phyloP scores from a whole-genome alignment of 768 basidiomycete genomes.

The Mycena rebaudengoi region DNA sequence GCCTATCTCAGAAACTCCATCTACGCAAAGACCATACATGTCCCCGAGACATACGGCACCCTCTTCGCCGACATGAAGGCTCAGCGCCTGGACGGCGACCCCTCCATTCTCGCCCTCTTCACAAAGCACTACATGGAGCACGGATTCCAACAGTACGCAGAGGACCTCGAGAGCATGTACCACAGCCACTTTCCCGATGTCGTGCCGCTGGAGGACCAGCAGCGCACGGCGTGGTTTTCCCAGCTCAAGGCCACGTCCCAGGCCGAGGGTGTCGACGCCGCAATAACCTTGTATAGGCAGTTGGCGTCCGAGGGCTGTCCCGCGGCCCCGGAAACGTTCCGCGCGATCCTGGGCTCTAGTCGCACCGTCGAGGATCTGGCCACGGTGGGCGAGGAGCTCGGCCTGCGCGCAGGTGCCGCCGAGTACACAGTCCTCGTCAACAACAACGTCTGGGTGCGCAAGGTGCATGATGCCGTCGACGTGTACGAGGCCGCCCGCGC shows the following conservation, averaged over 20 bases:
- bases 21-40: conserved; percentile 38
- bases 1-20: conserved; percentile 45
- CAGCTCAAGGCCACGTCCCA: conserved; percentile 31
- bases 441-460: conserved; percentile 53
- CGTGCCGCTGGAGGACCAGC: conserved; percentile 25
- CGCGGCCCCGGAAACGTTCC: conserved; percentile 41
- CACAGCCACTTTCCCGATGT: conserved; percentile 32
- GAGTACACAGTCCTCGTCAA: conserved; percentile 67
- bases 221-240: conserved; percentile 19
- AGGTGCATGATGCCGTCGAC: conserved; percentile 50
- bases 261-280: conserved; percentile 39
- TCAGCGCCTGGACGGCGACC: conserved; percentile 53
- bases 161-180: conserved; percentile 50
- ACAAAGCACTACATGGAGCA: conserved; percentile 52
- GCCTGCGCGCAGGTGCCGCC: conserved; percentile 46
- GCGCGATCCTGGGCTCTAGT: conserved; percentile 54
- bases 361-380: conserved; percentile 50
- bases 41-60: conserved; percentile 43
- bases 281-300: conserved; percentile 44
- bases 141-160: conserved; percentile 45
- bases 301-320: conserved; percentile 43
- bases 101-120: conserved; percentile 49
- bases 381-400: conserved; percentile 50
- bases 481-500: conserved; percentile 58
- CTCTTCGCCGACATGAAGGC: conserved; percentile 58